Evolutionary conservation across 202 grass and related monocot species (phyloP).

Genomic region (Zoysia matrella): DNA sequence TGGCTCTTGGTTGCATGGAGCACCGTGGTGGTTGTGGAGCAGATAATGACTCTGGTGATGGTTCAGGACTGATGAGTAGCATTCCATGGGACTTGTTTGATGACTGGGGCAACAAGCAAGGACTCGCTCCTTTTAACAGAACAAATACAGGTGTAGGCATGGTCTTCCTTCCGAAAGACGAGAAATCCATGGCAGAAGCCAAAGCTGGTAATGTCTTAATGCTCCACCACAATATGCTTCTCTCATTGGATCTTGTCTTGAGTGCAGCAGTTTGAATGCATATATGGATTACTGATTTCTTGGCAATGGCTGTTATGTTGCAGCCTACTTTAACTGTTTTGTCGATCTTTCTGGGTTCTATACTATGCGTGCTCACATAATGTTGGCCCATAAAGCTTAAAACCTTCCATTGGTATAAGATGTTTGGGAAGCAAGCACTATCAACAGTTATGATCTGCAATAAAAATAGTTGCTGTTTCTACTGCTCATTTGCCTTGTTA

Average conservation of each 20-base stretch:
- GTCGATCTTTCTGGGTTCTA: slow-evolving; percentile 19
- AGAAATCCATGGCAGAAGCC: slow-evolving; percentile 68
- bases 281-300: slow-evolving; percentile 27
- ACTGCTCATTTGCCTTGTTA: slow-evolving; percentile 15
- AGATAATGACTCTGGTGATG: slow-evolving; percentile 98
- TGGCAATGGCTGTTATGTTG: slow-evolving; percentile 24
- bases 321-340: slow-evolving; percentile 11
- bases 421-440: slow-evolving; percentile 12
- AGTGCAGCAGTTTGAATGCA: not conserved
- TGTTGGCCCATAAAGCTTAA: not conserved
- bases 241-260: slow-evolving; percentile 11
- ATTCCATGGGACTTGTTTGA: slow-evolving; percentile 92
- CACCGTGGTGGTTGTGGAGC: slow-evolving; percentile 97
- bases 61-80: slow-evolving; percentile 83
- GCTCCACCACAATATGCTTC: slow-evolving; percentile 13
- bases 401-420: not conserved
- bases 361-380: slow-evolving; percentile 24
- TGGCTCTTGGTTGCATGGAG: slow-evolving; percentile 97
- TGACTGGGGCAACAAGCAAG: slow-evolving; percentile 83
- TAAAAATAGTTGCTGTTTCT: not conserved
- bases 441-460: not conserved
- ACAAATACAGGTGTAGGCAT: slow-evolving; percentile 93
- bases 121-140: slow-evolving; percentile 64
- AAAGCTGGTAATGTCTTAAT: slow-evolving; percentile 76
- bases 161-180: slow-evolving; percentile 93